Percentiles rank a stretch among this genome's conserved stretches.
phyloP scores from a whole-genome alignment of 140 eudicot genomes.

The Flaveria floridana region DNA sequence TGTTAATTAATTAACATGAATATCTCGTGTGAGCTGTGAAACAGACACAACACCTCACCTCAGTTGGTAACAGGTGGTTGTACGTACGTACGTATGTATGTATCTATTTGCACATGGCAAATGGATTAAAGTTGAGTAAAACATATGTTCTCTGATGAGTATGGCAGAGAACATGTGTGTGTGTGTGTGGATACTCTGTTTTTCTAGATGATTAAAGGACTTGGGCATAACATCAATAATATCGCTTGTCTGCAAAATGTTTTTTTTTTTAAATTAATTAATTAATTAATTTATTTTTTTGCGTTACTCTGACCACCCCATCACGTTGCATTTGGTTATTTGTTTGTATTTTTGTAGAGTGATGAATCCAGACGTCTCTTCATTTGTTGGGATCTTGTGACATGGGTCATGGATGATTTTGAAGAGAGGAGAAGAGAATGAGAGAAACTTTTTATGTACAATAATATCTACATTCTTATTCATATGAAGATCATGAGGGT shows the following conservation, averaged over 20 bases:
- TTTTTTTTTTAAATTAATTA: no score
- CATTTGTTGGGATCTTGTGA: not conserved
- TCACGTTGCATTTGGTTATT: not conserved
- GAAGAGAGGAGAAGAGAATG: no score
- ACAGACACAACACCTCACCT: not conserved
- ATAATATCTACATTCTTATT: no score
- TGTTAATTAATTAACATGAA: not conserved
- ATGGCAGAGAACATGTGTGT: not conserved
- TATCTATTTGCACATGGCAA: conserved; percentile 31
- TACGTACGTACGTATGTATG: not conserved
- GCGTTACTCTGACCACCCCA: conserved; percentile 2
- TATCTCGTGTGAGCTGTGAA: conserved; percentile 20
- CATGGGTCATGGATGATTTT: no score
- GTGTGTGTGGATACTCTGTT: not conserved
- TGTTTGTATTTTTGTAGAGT: not conserved
- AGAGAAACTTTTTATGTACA: no score
- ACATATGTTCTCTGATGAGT: conserved; percentile 22
- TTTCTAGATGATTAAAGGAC: not conserved
- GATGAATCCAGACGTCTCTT: not conserved
- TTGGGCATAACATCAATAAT: not conserved
- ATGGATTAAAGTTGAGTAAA: conserved; percentile 15
- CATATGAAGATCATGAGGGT: no score
- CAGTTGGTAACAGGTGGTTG: conserved; percentile 20
- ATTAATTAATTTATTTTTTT: no score
- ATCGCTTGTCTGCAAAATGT: not conserved